These are phyloP conservation scores for Colletotrichum sidae DNA, from an alignment of 2,329 filamentous ascomycete genomes.

Conservation along the genomic window DNA sequence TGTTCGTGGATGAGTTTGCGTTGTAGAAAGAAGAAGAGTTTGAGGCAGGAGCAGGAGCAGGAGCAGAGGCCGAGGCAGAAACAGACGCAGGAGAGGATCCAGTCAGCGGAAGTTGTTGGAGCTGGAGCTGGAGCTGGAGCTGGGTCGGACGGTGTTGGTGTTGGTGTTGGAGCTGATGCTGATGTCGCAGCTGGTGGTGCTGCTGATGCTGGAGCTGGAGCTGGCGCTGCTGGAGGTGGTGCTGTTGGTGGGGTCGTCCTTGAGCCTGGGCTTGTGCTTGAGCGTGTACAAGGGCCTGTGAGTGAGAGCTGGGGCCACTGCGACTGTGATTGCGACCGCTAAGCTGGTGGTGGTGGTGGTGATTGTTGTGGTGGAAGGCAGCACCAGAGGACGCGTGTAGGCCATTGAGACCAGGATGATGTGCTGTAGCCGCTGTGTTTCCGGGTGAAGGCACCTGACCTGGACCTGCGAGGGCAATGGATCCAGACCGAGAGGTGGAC, in stretches of 20 bases:
- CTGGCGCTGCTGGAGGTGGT: conserved; percentile 7
- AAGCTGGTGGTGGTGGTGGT: conserved; percentile 5
- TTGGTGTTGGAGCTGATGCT: too few relatives aligned
- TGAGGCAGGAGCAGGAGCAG: conserved; percentile 23
- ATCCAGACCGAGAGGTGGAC: too few relatives aligned
- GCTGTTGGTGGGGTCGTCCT: conserved; percentile 10
- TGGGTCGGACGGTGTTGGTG: too few relatives aligned
- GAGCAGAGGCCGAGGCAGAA: conserved; percentile 8
- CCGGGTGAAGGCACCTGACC: neutral
- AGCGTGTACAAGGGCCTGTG: conserved; percentile 8
- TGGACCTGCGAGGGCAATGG: too few relatives aligned
- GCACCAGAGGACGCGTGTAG: conserved; percentile 7
- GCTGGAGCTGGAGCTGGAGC: too few relatives aligned
- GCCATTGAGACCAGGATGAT: neutral
- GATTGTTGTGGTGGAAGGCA: conserved; percentile 6
- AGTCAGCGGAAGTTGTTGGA: too few relatives aligned
- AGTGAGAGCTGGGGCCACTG: conserved; percentile 14
- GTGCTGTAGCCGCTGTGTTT: conserved; percentile 7
- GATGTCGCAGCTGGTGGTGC: too few relatives aligned
- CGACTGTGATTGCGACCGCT: conserved; percentile 19
- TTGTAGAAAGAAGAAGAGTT: conserved; percentile 35
- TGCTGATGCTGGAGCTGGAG: too few relatives aligned
- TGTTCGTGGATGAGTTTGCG: conserved; percentile 16
- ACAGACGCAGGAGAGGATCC: too few relatives aligned
- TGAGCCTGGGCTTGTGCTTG: conserved; percentile 22